These are phyloP conservation scores for Phialemonium atrogriseum DNA, from an alignment of 2,329 filamentous ascomycete species.

Conservation along the genomic window DNA sequence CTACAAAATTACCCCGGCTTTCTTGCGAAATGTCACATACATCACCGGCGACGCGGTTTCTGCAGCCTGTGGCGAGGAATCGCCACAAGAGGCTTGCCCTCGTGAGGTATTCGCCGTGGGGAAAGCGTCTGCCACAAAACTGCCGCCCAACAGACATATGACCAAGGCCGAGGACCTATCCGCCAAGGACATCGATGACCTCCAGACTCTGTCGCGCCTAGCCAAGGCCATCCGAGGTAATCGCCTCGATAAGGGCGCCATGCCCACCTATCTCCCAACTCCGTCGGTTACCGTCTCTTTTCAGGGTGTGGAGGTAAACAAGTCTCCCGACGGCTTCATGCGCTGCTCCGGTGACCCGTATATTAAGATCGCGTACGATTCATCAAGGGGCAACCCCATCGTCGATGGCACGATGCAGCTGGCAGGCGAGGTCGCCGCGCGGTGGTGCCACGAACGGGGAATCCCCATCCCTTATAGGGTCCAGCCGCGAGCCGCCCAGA, in stretches of 20 bases:
- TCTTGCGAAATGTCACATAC: slow-evolving; percentile 45
- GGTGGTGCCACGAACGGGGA: slow-evolving; percentile 48
- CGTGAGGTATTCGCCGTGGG: slow-evolving; percentile 31
- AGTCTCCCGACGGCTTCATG: slow-evolving; percentile 16
- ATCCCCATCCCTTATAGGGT: slow-evolving; percentile 53
- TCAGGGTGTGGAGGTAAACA: slow-evolving; percentile 18
- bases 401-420: slow-evolving; percentile 50
- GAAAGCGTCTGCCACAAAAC: slow-evolving; percentile 10
- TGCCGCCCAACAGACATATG: slow-evolving; percentile 33
- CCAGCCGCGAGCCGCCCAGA: slow-evolving; percentile 31
- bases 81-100: no score
- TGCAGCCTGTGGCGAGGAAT: slow-evolving; percentile 26
- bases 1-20: slow-evolving; percentile 44
- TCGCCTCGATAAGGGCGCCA: slow-evolving; percentile 38
- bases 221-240: slow-evolving; percentile 33
- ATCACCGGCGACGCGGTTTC: slow-evolving; percentile 45
- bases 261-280: slow-evolving; percentile 36
- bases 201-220: slow-evolving; percentile 39
- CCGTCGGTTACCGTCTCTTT: slow-evolving; percentile 36
- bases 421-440: slow-evolving; percentile 52
- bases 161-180: slow-evolving; percentile 32
- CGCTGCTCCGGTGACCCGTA: slow-evolving; percentile 38
- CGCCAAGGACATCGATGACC: slow-evolving; percentile 31
- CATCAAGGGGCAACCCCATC: slow-evolving; percentile 22
- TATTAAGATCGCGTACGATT: slow-evolving; percentile 32